Base-by-base conservation (phyloP, 768 basidiomycete genomes). In the Suillus discolor region DNA sequence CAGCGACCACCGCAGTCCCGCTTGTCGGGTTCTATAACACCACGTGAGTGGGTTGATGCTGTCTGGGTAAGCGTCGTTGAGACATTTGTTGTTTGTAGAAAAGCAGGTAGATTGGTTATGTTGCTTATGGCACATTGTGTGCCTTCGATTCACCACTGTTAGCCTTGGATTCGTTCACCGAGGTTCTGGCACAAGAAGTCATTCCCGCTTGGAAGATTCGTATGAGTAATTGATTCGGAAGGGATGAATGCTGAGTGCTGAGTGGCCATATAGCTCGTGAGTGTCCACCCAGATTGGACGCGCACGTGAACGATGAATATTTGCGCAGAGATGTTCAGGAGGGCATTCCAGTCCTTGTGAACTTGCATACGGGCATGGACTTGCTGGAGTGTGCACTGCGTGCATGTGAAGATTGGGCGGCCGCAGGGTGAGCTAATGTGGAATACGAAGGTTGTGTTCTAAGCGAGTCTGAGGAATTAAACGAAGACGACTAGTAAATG, bases 21-120 rank as follows among this genome's bases (percentile, higher is more conserved):
- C 62, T 62, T 4, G 62, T 62, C 8, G 70, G 69, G 18, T 62
- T 70, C 54, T 78, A 75, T 55, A 62, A 68, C 25, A 74, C 74
- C 16, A 59, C 69, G 72, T 76, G 36, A 62, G 69, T 54, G 4
- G 0, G 13, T 25, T 51, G 49, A 3, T 44, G 41, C 41, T 42
- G 16, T 42, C 0, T 42, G 15, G 4, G 20, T 12, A 20, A 34
- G 18, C 5, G 16, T 13, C 2, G 20, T 12, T 55, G 54, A 55
- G 6, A 4, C 12, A 18, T 13, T 55, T 55, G 18, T 11, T 55
- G 18, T 36, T n/a, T 6, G 2, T 36, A 55, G 54, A 34, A 55
- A 55, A 55, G 54, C 20, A 36, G 54, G 34, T 55, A 36, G 34
- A 16, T 42, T 42, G 4, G 41, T 42, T 28, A 7, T 12, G 20